Evolutionary conservation across 805 yeast species (phyloP).

Genomic region (Suhomyces canberraensis): DNA sequence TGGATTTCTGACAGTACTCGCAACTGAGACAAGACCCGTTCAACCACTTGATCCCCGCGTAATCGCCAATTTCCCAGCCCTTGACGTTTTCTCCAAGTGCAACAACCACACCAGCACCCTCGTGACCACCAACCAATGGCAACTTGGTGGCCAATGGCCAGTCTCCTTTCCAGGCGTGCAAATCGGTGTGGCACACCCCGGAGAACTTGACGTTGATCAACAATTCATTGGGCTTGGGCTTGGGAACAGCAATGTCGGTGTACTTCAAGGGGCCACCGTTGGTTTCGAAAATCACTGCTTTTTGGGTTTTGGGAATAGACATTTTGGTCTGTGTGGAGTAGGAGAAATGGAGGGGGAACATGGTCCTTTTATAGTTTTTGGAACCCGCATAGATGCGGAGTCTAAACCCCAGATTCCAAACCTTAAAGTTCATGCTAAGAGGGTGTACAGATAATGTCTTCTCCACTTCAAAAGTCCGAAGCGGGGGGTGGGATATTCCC

Average conservation of each 20-base stretch:
- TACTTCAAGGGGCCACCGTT: constrained; percentile 61
- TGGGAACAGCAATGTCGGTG: constrained; percentile 73
- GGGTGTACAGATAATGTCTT: too few species aligned
- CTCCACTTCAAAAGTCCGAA: too few species aligned
- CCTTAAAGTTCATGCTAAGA: too few species aligned
- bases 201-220: constrained; percentile 80
- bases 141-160: constrained; percentile 78
- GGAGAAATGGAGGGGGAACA: not conserved
- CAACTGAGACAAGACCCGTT: constrained; percentile 74
- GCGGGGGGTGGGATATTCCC: too few species aligned
- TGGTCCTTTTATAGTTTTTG: not conserved
- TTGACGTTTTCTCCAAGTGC: constrained; percentile 67
- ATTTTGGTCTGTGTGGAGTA: constrained; percentile 1
- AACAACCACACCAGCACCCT: constrained; percentile 85
- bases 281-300: constrained; percentile 66
- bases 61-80: constrained; percentile 75
- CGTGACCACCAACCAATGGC: constrained; percentile 86
- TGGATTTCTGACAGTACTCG: constrained; percentile 66
- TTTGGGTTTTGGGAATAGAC: constrained; percentile 60
- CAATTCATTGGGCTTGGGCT: constrained; percentile 73
- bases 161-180: constrained; percentile 93
- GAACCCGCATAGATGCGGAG: too few species aligned
- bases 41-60: constrained; percentile 83
- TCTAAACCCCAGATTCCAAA: not conserved
- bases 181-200: constrained; percentile 92